These are phyloP conservation scores for Cercospora nicotianae DNA, from an alignment of 2,329 filamentous ascomycete species.

Conservation along the genomic window DNA sequence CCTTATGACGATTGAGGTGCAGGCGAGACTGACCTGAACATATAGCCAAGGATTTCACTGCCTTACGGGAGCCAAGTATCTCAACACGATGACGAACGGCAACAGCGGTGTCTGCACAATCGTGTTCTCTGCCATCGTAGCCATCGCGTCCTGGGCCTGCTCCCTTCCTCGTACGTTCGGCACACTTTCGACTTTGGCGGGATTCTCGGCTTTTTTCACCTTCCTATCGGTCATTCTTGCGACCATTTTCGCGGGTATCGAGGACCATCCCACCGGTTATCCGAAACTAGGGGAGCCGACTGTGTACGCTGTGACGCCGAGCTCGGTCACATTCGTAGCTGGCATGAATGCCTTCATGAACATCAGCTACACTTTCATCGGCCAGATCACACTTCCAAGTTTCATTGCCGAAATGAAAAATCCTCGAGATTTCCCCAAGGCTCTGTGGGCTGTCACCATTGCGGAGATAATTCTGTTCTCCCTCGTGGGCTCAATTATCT, in stretches of 20 bases:
- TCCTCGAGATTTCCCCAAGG: slow-evolving; percentile 83
- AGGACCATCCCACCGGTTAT: slow-evolving; percentile 63
- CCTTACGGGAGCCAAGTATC: slow-evolving; percentile 78
- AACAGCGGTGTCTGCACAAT: slow-evolving; percentile 73
- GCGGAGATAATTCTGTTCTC: slow-evolving; percentile 84
- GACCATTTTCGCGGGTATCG: slow-evolving; percentile 75
- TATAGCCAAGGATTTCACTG: slow-evolving; percentile 84
- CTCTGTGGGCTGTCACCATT: slow-evolving; percentile 86
- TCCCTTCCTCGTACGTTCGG: slow-evolving; percentile 85
- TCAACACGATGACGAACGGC: slow-evolving; percentile 81
- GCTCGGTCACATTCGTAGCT: slow-evolving; percentile 74
- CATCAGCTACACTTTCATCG: slow-evolving; percentile 95
- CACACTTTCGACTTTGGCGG: slow-evolving; percentile 75
- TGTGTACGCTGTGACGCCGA: slow-evolving; percentile 66
- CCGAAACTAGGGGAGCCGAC: slow-evolving; percentile 58
- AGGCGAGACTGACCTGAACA: not conserved
- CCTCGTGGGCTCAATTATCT: slow-evolving; percentile 76
- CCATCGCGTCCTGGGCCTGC: slow-evolving; percentile 72
- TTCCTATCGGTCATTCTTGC: slow-evolving; percentile 86
- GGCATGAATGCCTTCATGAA: slow-evolving; percentile 90
- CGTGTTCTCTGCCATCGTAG: slow-evolving; percentile 71
- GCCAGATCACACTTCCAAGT: slow-evolving; percentile 87
- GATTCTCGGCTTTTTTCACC: slow-evolving; percentile 79
- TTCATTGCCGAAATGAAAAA: slow-evolving; percentile 94
- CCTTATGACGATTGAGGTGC: not conserved